Percentiles rank a stretch among this genome's conserved stretches.
phyloP scores from a whole-genome alignment of 148 eudicot species.

The Silene uniflora region DNA sequence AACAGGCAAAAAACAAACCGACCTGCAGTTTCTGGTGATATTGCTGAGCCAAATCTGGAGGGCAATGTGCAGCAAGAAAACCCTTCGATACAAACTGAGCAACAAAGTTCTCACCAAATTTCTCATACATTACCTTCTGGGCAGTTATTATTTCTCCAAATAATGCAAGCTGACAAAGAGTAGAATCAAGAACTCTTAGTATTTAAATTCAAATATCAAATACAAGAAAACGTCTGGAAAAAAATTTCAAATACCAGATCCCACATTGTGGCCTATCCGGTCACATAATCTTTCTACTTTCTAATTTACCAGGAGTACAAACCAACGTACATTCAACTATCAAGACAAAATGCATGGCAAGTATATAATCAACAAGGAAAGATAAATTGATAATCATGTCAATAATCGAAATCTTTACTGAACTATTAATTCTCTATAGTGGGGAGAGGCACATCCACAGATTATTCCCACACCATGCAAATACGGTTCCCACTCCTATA shows the following conservation, averaged over 20 bases:
- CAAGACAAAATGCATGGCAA: background rate
- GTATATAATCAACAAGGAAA: background rate
- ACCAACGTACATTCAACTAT: background rate
- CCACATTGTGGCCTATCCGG: background rate
- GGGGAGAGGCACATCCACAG: background rate
- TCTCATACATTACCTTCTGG: conserved; percentile 95
- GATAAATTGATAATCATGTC: background rate
- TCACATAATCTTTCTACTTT: too few relatives aligned
- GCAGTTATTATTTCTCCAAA: conserved; percentile 83
- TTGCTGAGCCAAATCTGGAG: conserved; percentile 83
- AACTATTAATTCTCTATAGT: background rate
- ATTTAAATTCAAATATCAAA: conserved; percentile 9
- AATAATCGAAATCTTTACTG: background rate
- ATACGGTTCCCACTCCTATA: background rate
- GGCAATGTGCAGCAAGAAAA: conserved; percentile 60
- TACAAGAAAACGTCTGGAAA: background rate
- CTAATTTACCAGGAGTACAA: background rate
- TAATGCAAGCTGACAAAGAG: conserved; percentile 55
- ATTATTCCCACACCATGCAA: background rate
- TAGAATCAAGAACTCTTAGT: background rate
- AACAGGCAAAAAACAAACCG: background rate
- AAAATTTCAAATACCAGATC: background rate
- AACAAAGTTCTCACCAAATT: conserved; percentile 78
- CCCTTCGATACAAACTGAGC: conserved; percentile 64
- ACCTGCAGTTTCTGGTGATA: conserved; percentile 93